These are phyloP conservation scores for Chlorella vulgaris DNA, from an alignment of 139 green algal genomes.

Conservation along the genomic window DNA sequence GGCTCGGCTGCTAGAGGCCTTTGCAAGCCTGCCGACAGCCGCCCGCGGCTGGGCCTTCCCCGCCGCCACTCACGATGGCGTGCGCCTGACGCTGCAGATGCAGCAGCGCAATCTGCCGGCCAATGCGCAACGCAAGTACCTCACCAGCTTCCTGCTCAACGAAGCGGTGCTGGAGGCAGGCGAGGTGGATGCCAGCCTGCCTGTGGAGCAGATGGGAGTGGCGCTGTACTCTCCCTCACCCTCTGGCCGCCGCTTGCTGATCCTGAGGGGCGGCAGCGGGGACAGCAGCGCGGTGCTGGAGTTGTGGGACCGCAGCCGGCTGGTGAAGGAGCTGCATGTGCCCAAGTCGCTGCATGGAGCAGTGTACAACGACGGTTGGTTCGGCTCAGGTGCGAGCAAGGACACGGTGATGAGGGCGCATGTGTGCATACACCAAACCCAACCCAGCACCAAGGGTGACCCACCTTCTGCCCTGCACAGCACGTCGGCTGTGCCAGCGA, in stretches of 20 bases:
- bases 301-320: slow-evolving; percentile 64
- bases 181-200: slow-evolving; percentile 33
- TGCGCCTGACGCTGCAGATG: slow-evolving; percentile 43
- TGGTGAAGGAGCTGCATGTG: slow-evolving; percentile 71
- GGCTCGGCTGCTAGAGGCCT: slow-evolving; percentile 45
- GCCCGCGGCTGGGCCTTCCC: slow-evolving; percentile 48
- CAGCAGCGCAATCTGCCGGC: slow-evolving; percentile 80
- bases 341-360: slow-evolving; percentile 74
- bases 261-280: slow-evolving; percentile 32
- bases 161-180: slow-evolving; percentile 26
- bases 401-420: too few species aligned
- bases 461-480: too few species aligned
- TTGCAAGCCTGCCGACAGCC: slow-evolving; percentile 53
- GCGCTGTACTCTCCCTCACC: slow-evolving; percentile 60
- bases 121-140: slow-evolving; percentile 72
- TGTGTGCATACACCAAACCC: too few species aligned
- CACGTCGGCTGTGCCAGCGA: too few species aligned
- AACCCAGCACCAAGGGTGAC: too few species aligned
- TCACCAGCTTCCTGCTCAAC: slow-evolving; percentile 42
- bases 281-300: slow-evolving; percentile 53
- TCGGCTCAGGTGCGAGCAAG: neutral
- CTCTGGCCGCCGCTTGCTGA: slow-evolving; percentile 54
- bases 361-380: slow-evolving; percentile 87
- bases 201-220: slow-evolving; percentile 58
- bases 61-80: neutral